Conservation (phyloP, 345 rosid species). For the Aquilaria yunnanensis region DNA sequence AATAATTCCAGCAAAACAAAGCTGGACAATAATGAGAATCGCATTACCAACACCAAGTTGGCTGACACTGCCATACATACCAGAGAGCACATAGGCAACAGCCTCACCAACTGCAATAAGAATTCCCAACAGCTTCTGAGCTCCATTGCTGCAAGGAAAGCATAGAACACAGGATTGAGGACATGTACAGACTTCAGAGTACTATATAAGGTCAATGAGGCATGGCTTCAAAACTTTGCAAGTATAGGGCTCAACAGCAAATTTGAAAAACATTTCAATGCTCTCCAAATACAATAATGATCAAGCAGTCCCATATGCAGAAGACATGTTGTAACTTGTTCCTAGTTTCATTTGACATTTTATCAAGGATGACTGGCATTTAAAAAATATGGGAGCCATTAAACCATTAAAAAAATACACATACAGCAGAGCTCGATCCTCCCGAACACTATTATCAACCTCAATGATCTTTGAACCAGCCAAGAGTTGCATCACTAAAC, state of each 20-base stretch:
- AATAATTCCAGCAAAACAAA: slow-evolving; percentile 40
- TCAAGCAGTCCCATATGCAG: no score
- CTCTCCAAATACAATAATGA: no score
- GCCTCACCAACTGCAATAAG: slow-evolving; percentile 54
- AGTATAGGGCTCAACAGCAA: no score
- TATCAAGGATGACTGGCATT: no score
- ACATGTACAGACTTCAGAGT: not conserved
- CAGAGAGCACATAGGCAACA: slow-evolving; percentile 44
- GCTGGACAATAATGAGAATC: slow-evolving; percentile 26
- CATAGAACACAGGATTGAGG: not conserved
- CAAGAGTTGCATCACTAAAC: slow-evolving; percentile 54
- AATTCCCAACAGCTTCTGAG: slow-evolving; percentile 55
- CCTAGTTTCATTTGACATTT: no score
- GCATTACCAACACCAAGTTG: slow-evolving; percentile 57
- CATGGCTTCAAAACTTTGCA: no score
- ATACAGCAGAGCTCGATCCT: slow-evolving; percentile 57
- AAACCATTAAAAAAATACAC: slow-evolving; percentile 5
- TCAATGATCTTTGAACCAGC: slow-evolving; percentile 65
- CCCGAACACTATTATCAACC: slow-evolving; percentile 57
- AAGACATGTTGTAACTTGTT: no score
- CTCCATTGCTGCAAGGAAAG: slow-evolving; percentile 33
- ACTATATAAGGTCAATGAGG: no score
- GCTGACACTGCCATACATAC: slow-evolving; percentile 49
- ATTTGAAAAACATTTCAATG: no score
- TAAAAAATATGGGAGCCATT: no score